Evolutionary conservation across 306 rosid genomes (phyloP), one percentile per base, ranked within the genome.

Genomic region (Pyrus bretschneideri): DNA sequence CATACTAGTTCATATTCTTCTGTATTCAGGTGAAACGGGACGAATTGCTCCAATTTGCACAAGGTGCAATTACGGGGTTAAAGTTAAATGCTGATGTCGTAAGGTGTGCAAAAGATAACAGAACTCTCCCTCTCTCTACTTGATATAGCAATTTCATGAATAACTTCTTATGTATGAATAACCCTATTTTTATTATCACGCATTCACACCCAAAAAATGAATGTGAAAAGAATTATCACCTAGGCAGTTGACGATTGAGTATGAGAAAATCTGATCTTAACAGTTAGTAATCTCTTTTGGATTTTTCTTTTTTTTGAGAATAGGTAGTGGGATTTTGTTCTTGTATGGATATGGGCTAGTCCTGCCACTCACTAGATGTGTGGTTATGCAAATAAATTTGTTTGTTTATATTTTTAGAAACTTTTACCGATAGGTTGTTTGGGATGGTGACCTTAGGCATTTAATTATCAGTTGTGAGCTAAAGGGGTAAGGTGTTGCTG

Each of bases 1-100:
- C 18, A 44, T 66, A 29, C 8, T 72, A 11, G 40, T 58, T 58
- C 35, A 9, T 60, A 70, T 62, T 42, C 46, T 21, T 30, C 60
- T 78, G 63, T 33, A 69, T 81, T 76, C 86, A 96, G 99, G 99
- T 92, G 81, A 96, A 96, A 80, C 91, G 96, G 70, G 99, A 96
- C 83, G 99, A 96, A 82, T 83, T 96, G 82, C 97, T 96, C 84
- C 99, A 96, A 86, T 96, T 96, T 89, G 98, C 98, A 14, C 97
- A 96, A 86, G 88, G 91, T 67, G 99, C 99, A 73, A 89, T 96
- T 72, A 76, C 97, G 27, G 99, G 99, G 76, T 86, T 96, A 86
- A 96, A 96, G 85, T 84, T 96, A 27, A 89, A 79, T 84, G 92
- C 86, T 82, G 93, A 91, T 83, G 67, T 82, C 46, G 81, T 83